Conservation (phyloP, 805 yeast species). For the Metschnikowia matae region DNA sequence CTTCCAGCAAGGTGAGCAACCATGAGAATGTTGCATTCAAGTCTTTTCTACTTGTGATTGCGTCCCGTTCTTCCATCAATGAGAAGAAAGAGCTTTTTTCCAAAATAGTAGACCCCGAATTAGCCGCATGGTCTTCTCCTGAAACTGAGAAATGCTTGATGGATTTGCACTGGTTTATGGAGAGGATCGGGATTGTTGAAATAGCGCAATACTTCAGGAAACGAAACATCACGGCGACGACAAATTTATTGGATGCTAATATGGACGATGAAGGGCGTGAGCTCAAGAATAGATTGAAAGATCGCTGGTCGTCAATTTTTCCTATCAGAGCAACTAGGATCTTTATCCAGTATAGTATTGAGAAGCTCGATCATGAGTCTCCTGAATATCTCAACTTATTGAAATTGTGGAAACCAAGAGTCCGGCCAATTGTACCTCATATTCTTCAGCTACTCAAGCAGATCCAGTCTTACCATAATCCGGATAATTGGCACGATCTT, state of each 20-base stretch:
- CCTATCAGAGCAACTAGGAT: conserved; percentile 95
- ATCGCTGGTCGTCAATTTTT: conserved; percentile 90
- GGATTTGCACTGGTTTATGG: conserved; percentile 98
- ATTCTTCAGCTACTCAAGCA: conserved; percentile 83
- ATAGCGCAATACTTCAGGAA: conserved; percentile 87
- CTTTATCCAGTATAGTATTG: conserved; percentile 92
- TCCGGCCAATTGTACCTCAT: conserved; percentile 87
- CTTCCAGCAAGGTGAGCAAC: conserved; percentile 67
- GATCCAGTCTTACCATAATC: conserved; percentile 91
- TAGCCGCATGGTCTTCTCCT: conserved; percentile 89
- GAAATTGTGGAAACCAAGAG: conserved; percentile 86
- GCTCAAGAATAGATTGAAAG: conserved; percentile 73
- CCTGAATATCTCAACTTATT: conserved; percentile 68
- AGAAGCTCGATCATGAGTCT: conserved; percentile 75
- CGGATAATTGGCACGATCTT: conserved; percentile 81
- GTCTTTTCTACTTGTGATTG: conserved; percentile 85
- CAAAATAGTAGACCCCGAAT: conserved; percentile 88
- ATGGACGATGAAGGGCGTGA: conserved; percentile 88
- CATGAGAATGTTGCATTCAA: conserved; percentile 94
- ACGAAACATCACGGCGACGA: conserved; percentile 72
- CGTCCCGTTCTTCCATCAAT: conserved; percentile 75
- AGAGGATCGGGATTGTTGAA: conserved; percentile 87
- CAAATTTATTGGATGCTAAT: conserved; percentile 68
- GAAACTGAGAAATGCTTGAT: conserved; percentile 83
- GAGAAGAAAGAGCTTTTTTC: conserved; percentile 76